Base-by-base conservation (phyloP, 129 eudicot genomes). In the Flaveria bidentis region DNA sequence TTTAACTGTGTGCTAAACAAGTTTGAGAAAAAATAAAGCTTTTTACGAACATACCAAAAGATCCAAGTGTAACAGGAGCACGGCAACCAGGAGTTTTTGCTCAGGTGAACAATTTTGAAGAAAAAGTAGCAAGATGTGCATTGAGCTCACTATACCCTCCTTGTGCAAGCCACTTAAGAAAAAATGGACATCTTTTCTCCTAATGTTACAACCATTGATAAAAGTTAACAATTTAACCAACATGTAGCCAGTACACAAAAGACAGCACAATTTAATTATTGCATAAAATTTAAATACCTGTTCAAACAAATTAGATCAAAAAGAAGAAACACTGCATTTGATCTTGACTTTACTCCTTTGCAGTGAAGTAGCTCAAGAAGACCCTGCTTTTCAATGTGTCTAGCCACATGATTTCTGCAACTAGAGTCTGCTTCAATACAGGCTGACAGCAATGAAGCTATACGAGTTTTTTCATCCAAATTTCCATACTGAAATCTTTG, bases 391-490 rank as follows among this genome's bases (percentile, higher is more conserved):
- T 85, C 86, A 36, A 91, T 85, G 72, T 82, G 69, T 75, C 79
- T 77, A 69, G 89, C 87, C 74, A 91, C 69, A 33, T 74, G 69
- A 74, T 80, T 80, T 53, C 89, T 80, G 83, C 90, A 91, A 76
- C 78, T 57, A 69, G 88, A 58, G 57, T 91, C 92, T 9, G 84
- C 92, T 75, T 81, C 88, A 70, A 91, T 83, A 70, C 97, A 91
- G 18, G n/a, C 61, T 39, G 71, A 83, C 75, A 91, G 45, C 82
- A 91, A 75, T 7, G 79, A 83, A 20, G 88, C 87, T 67, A 85
- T 69, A n/a, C 76, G 33, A 10, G 85, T 82, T 82, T 80, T 88
- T 79, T 88, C 90, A 65, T 83, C 80, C 74, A 85, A 39, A 50
- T 84, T 80, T 79, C 86, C 88, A 65, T 55, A 78, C 41, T 50